phyloP scores from a whole-genome alignment of 2,329 filamentous ascomycete genomes.

The Xenoacremonium recifei region DNA sequence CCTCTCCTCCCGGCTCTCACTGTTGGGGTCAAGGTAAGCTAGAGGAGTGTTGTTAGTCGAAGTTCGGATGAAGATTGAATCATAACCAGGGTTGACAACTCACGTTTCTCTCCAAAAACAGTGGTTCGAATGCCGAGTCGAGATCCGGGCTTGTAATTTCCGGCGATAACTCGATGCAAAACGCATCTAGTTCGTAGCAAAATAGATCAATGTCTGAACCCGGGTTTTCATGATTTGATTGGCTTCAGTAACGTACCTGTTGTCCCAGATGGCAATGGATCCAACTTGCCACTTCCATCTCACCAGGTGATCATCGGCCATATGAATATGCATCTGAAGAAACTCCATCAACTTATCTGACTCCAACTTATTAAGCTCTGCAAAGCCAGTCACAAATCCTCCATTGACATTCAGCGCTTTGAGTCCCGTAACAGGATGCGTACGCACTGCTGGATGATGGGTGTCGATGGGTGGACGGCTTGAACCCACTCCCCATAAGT shows the following conservation, averaged over 20 bases:
- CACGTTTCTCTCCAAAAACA: constrained; percentile 12
- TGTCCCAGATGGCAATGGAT: constrained; percentile 52
- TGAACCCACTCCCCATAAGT: constrained; percentile 11
- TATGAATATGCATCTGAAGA: constrained; percentile 44
- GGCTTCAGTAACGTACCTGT: constrained; percentile 20
- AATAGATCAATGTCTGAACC: no score
- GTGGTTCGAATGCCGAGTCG: constrained; percentile 12
- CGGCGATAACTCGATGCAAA: constrained; percentile 13
- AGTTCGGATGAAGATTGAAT: no score
- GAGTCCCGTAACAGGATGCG: constrained; percentile 47
- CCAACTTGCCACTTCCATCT: constrained; percentile 50
- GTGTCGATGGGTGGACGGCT: constrained; percentile 43
- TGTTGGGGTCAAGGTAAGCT: constrained; percentile 8
- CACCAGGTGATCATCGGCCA: constrained; percentile 48
- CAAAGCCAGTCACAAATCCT: constrained; percentile 47
- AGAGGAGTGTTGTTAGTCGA: not conserved
- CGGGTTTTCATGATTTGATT: not conserved
- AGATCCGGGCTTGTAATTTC: constrained; percentile 10
- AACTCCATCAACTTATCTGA: constrained; percentile 38
- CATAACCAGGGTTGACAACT: not conserved
- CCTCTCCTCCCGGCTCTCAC: constrained; percentile 13
- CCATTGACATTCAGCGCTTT: constrained; percentile 46
- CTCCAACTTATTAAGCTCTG: constrained; percentile 42
- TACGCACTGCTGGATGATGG: constrained; percentile 47
- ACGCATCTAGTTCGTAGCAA: not conserved